Evolutionary conservation across 768 basidiomycete species (phyloP).

Genomic region (Gymnopilus junonius): DNA sequence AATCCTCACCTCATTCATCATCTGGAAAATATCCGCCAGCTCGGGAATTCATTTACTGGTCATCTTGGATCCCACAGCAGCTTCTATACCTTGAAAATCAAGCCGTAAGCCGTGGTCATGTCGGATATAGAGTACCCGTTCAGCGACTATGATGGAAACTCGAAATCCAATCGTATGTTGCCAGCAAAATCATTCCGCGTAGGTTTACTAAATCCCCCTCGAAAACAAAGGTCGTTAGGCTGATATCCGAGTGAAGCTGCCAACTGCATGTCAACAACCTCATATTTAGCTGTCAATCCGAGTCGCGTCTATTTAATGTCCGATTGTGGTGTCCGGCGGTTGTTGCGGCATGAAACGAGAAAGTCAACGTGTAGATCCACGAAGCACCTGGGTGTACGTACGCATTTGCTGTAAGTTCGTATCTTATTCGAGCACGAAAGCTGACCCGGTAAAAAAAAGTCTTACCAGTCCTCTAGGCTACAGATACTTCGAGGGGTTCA

Average conservation of each 20-base stretch:
- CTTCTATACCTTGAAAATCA: neutral
- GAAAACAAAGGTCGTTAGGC: neutral
- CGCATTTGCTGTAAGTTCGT: neutral
- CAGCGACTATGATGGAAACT: neutral
- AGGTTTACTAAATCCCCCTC: neutral
- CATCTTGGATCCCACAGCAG: neutral
- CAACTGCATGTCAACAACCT: neutral
- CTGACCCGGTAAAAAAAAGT: neutral
- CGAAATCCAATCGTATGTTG: neutral
- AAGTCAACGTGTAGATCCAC: neutral
- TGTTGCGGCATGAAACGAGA: neutral
- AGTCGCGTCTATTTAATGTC: conserved; percentile 13
- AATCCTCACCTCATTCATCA: neutral
- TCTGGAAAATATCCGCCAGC: neutral
- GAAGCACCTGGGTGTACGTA: neutral
- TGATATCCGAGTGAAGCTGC: neutral
- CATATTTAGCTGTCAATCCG: neutral
- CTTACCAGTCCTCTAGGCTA: neutral
- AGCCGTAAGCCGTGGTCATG: conserved; percentile 1
- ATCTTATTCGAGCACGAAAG: neutral
- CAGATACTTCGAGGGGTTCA: conserved; percentile 31
- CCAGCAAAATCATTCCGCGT: neutral
- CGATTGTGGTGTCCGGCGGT: conserved; percentile 8
- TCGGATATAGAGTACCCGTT: neutral
- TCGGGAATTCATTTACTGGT: neutral